Evolutionary conservation across 2,329 filamentous ascomycete species (phyloP).

Genomic region (Fusarium keratoplasticum): DNA sequence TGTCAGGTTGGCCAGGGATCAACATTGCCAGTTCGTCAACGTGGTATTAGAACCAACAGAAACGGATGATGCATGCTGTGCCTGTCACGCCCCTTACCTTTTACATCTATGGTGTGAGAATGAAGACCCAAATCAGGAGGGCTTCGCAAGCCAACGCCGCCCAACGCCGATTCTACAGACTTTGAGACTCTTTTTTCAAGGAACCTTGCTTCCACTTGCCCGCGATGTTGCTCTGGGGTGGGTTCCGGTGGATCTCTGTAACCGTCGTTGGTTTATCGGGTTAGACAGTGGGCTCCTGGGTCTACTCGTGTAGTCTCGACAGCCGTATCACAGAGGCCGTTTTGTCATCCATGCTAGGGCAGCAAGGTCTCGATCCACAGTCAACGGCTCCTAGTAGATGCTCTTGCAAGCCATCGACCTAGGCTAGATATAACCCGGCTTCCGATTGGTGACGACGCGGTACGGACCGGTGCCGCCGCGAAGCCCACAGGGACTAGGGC

Average conservation of each 20-base stretch:
- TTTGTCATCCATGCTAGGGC: neutral
- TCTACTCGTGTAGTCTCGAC: neutral
- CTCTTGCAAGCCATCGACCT: neutral
- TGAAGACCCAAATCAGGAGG: neutral
- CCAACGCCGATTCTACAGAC: neutral
- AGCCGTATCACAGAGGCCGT: conserved; percentile 1
- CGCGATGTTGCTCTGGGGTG: neutral
- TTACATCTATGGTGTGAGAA: neutral
- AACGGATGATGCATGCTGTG: neutral
- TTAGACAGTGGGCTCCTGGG: neutral
- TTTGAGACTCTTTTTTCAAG: neutral
- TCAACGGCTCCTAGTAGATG: neutral
- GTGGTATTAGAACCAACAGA: conserved; percentile 8
- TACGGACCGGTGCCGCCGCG: neutral
- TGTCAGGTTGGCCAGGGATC: neutral
- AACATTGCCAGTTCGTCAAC: neutral
- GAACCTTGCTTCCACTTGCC: neutral
- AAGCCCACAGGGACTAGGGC: neutral
- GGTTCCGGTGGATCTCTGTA: neutral
- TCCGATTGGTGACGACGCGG: neutral
- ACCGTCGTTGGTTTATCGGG: neutral
- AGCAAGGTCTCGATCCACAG: neutral
- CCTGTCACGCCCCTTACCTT: neutral
- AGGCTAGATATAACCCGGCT: neutral
- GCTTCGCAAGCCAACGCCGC: neutral